Conservation (phyloP, 768 basidiomycete species). For the Auricularia sp. region DNA sequence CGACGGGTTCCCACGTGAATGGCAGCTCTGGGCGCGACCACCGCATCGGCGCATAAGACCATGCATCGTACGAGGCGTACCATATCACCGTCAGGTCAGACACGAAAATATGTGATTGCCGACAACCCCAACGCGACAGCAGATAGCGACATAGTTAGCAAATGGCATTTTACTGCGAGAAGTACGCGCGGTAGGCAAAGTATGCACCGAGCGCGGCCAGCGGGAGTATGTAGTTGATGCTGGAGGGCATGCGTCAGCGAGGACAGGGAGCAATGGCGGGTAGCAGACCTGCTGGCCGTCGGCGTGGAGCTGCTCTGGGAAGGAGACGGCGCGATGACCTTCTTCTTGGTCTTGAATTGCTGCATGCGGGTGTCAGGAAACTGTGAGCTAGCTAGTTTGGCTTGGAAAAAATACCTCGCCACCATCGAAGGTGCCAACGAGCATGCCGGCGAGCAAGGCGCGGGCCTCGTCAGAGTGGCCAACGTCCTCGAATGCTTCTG, state of each 20-base stretch:
- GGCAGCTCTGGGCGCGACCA: no score
- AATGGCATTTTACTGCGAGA: constrained; percentile 9
- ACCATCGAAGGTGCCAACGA: constrained; percentile 75
- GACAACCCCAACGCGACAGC: background rate
- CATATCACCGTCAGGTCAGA: no score
- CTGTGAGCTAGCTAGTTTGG: background rate
- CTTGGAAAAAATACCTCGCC: constrained; percentile 37
- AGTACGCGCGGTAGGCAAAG: constrained; percentile 80
- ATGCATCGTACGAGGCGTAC: no score
- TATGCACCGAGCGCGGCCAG: constrained; percentile 70
- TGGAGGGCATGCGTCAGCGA: constrained; percentile 18
- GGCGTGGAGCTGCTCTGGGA: background rate
- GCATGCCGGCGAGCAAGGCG: constrained; percentile 65
- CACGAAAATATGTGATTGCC: background rate
- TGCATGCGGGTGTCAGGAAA: background rate
- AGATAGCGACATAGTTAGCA: background rate
- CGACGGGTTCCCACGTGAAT: no score
- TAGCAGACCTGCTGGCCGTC: background rate
- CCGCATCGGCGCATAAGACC: no score
- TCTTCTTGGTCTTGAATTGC: background rate
- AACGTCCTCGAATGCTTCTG: constrained; percentile 98
- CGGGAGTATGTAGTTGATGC: constrained; percentile 78
- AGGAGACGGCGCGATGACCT: background rate
- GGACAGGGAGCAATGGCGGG: constrained; percentile 1
- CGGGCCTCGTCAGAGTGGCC: constrained; percentile 99